Base-by-base conservation (phyloP, 2,329 filamentous ascomycete species). In the Juglanconis sp. region DNA sequence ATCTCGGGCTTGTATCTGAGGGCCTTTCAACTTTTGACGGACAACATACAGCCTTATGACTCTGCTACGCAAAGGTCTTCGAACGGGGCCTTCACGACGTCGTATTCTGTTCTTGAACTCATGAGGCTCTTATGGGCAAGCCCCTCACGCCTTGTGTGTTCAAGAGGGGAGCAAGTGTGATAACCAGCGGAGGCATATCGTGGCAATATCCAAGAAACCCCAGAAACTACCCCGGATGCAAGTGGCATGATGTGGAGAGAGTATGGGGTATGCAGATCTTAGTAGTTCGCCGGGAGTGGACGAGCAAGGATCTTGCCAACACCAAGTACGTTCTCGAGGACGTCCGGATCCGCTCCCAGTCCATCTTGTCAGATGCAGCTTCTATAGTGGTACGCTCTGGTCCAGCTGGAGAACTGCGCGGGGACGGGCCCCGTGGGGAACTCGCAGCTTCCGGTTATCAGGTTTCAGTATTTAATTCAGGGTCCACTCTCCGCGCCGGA, bases 221-320 rank as follows among this genome's bases (percentile, higher is more conserved):
- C 52, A 13, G 35, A 6, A 7, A 30, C 17, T 46, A 31, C 11
- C 13, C 30, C 30, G 30, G 38, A 46, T 44, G 15, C 10, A 42
- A 36, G 6, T 51, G 17, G 32, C 31, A 38, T 38, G 31, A 57
- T 34, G n/a, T 52, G 60, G 53, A 34, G 59, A 42, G 49, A 48
- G 35, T 35, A 34, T 59, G 47, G 48, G 47, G 34, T 56, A 36
- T 55, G 53, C 42, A 55, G 42, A 48, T 55, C 53, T 48, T 55
- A 5, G 11, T 55, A 5, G 11, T 30, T 13, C 30, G 38, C 35
- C n/a, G 40, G 30, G 52, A 54, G 24, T 17, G 34, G 35, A 13
- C 24, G 15, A 40, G 30, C 38, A 53, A 34, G 38, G 38, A 35
- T 53, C 24, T 9, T 53, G 11, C 52, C 38, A 42, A 10, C 4